Conservation (phyloP, 331 rosid genomes). For the Pyrus hybrid region DNA sequence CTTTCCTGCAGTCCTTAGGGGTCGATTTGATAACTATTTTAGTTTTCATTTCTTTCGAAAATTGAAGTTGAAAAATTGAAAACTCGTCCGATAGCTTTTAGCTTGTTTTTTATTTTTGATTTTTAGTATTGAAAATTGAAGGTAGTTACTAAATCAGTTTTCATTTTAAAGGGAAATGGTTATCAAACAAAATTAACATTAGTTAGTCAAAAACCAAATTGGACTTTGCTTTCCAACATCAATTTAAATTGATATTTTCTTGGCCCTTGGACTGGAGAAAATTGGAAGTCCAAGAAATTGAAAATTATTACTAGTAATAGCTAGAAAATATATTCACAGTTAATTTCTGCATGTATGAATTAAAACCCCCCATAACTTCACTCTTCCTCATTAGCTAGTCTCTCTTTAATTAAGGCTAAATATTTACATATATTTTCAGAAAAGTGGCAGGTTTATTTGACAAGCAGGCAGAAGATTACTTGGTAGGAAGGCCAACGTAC, state of each 20-base stretch:
- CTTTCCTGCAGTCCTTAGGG: background rate
- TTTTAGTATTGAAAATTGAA: too few relatives aligned
- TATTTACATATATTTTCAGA: too few relatives aligned
- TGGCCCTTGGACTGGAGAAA: background rate
- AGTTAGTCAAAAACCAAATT: background rate
- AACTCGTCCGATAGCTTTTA: too few relatives aligned
- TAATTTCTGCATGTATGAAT: too few relatives aligned
- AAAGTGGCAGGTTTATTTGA: conserved; percentile 12
- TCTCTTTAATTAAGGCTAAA: background rate
- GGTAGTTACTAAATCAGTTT: too few relatives aligned
- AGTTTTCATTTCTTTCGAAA: too few relatives aligned
- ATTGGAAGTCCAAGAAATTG: background rate
- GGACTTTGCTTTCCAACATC: background rate
- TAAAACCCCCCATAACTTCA: background rate
- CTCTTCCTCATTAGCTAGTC: background rate
- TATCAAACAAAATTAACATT: background rate
- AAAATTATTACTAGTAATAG: background rate
- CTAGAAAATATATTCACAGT: background rate
- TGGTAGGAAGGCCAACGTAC: conserved; percentile 10
- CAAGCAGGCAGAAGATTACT: conserved; percentile 13
- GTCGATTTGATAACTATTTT: too few relatives aligned
- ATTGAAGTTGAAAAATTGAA: too few relatives aligned
- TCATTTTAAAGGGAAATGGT: too few relatives aligned
- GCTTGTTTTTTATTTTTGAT: too few relatives aligned
- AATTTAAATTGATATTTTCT: background rate